Percentiles rank a stretch among this genome's conserved stretches.
Evolutionary conservation across 1,284 basidiomycete species (phyloP).

Genomic region (Apiotrichum gamsii): DNA sequence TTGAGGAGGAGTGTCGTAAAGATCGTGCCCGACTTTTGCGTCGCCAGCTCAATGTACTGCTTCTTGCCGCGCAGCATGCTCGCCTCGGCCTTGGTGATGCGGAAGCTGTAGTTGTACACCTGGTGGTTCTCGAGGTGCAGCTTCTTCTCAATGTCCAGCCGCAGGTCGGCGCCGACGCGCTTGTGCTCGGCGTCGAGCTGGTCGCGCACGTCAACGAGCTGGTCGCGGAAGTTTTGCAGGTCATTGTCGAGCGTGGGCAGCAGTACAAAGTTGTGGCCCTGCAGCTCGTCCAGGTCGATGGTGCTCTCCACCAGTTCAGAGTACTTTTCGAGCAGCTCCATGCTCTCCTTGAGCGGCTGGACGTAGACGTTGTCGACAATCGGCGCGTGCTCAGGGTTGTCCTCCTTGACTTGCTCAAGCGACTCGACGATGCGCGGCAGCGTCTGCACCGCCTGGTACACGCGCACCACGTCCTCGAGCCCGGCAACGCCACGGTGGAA

Average conservation of each 20-base stretch:
- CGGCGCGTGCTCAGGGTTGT: constrained; percentile 46
- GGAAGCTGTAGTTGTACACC: constrained; percentile 87
- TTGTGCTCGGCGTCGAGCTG: constrained; percentile 78
- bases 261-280: constrained; percentile 82
- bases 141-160: constrained; percentile 89
- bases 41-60: constrained; percentile 77
- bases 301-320: constrained; percentile 93
- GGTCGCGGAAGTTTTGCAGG: constrained; percentile 63
- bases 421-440: constrained; percentile 68
- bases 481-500: constrained; percentile 80
- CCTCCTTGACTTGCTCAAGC: constrained; percentile 49
- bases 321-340: constrained; percentile 65
- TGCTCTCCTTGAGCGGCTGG: constrained; percentile 56
- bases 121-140: constrained; percentile 90
- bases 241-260: constrained; percentile 60
- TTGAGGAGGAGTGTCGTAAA: constrained; percentile 83
- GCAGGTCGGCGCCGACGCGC: constrained; percentile 64
- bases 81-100: constrained; percentile 85
- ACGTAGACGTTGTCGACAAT: constrained; percentile 67
- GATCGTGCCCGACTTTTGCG: constrained; percentile 79
- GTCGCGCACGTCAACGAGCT: constrained; percentile 67
- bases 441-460: constrained; percentile 82
- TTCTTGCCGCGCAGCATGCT: constrained; percentile 63
- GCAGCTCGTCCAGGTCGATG: constrained; percentile 78
- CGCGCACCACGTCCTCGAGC: constrained; percentile 90